Evolutionary conservation across 1,139 yeast genomes (phyloP).

Genomic region (Yamadazyma triangularis): DNA sequence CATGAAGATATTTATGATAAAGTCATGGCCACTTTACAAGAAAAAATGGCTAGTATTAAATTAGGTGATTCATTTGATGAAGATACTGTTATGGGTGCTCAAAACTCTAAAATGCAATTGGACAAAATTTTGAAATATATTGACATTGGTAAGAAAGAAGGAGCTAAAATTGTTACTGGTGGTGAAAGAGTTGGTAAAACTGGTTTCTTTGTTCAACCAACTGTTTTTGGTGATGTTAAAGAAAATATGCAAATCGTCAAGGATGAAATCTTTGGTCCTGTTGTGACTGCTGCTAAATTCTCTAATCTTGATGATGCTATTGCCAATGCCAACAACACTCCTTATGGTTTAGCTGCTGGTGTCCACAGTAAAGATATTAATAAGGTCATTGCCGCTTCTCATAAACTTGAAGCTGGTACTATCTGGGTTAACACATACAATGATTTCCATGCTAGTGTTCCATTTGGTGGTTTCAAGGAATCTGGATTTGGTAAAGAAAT

Average conservation of each 20-base stretch:
- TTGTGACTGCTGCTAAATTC: conserved; percentile 71
- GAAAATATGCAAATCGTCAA: conserved; percentile 64
- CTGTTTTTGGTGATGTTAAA: conserved; percentile 67
- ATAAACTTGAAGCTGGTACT: conserved; percentile 72
- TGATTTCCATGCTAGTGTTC: conserved; percentile 75
- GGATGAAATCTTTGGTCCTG: conserved; percentile 90
- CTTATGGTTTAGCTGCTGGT: conserved; percentile 82
- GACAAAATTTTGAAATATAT: conserved; percentile 72
- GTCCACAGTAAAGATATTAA: conserved; percentile 68
- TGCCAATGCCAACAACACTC: conserved; percentile 64
- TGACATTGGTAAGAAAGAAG: conserved; percentile 68
- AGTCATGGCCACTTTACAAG: conserved; percentile 48
- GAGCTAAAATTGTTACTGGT: conserved; percentile 73
- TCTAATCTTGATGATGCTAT: conserved; percentile 68
- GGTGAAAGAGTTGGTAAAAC: conserved; percentile 64
- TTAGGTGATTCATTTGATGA: conserved; percentile 78
- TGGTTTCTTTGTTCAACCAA: conserved; percentile 79
- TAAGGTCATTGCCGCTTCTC: conserved; percentile 64
- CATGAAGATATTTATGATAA: conserved; percentile 74
- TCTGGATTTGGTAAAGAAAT: conserved; percentile 92
- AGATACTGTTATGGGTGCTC: conserved; percentile 78
- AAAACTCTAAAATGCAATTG: conserved; percentile 70
- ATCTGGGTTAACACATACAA: conserved; percentile 85
- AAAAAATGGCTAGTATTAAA: conserved; percentile 49
- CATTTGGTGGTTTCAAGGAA: conserved; percentile 84